Base-by-base conservation (phyloP, 495 filamentous ascomycete species). In the Aspergillus cavernicola region DNA sequence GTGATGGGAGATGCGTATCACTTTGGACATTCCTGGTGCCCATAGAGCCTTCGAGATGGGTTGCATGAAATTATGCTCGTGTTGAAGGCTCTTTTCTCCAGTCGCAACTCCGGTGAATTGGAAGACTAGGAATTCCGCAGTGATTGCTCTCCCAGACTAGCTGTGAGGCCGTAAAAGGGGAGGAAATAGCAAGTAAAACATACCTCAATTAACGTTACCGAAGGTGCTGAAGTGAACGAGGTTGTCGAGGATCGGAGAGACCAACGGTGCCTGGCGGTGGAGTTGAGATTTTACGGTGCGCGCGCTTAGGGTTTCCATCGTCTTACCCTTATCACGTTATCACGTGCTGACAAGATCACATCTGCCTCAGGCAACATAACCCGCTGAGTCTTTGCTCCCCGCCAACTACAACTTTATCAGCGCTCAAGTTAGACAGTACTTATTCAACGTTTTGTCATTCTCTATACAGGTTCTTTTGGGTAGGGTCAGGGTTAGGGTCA, bases 1-100 rank as follows among this genome's bases (percentile, higher is more conserved):
- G 82, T 72, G 74, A 77, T 76, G 77, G 81, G 80, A 80, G 81
- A 82, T 77, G 85, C 84, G 87, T 91, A 84, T 90, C 88, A 78
- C 69, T 58, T 50, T 66, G 54, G 32, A 50, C 31, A 28, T 0
- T 47, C 31, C 18, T 16, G 12, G 31, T 20, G 4, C 19, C 50
- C 51, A 20, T 35, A 50, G 38, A 26, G 44, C 36, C n/a, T 46
- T 32, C 35, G 24, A 19, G 15, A 29, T 39, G 46, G n/a, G n/a
- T n/a, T n/a, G n/a, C n/a, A n/a, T n/a, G n/a, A n/a, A n/a, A n/a
- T n/a, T n/a, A n/a, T n/a, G n/a, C n/a, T n/a, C n/a, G n/a, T n/a
- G n/a, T n/a, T n/a, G n/a, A n/a, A n/a, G n/a, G 43, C 31, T 47
- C 29, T 24, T 31, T 56, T 47, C 36, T 57, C 48, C 49, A 13